Evolutionary conservation across 1,139 yeast genomes (phyloP).

Genomic region (Arxiozyma bovina): DNA sequence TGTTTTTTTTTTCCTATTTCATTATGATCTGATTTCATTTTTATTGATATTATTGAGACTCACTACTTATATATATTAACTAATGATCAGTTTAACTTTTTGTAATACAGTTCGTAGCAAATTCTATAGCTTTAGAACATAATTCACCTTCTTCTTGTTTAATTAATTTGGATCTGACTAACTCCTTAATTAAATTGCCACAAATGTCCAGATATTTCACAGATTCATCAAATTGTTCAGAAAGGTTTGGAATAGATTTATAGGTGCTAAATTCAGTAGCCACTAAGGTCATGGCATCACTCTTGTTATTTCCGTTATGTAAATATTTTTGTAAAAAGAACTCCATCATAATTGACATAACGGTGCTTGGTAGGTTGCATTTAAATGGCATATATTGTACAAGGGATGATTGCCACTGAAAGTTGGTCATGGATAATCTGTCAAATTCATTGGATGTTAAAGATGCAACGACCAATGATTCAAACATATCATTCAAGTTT

Average conservation of each 20-base stretch:
- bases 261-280: conserved; percentile 26
- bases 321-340: conserved; percentile 27
- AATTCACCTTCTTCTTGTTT: conserved; percentile 15
- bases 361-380: conserved; percentile 25
- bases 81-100: not conserved
- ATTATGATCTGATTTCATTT: not conserved
- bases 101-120: conserved; percentile 16
- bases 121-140: conserved; percentile 19
- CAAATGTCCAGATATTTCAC: conserved; percentile 18
- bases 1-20: too few species aligned
- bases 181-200: conserved; percentile 11
- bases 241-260: conserved; percentile 23
- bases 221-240: conserved; percentile 23
- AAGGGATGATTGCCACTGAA: conserved; percentile 48
- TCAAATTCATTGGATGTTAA: conserved; percentile 46
- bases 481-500: conserved; percentile 48
- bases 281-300: conserved; percentile 25
- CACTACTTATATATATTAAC: not conserved
- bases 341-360: conserved; percentile 32
- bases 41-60: not conserved
- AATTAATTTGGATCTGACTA: conserved; percentile 16
- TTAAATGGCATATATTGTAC: conserved; percentile 55
- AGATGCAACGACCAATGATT: conserved; percentile 44
- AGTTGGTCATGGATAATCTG: conserved; percentile 26
- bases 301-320: conserved; percentile 27